These are phyloP conservation scores for Starmerella bombi DNA, from an alignment of 805 yeast species.

Conservation along the genomic window DNA sequence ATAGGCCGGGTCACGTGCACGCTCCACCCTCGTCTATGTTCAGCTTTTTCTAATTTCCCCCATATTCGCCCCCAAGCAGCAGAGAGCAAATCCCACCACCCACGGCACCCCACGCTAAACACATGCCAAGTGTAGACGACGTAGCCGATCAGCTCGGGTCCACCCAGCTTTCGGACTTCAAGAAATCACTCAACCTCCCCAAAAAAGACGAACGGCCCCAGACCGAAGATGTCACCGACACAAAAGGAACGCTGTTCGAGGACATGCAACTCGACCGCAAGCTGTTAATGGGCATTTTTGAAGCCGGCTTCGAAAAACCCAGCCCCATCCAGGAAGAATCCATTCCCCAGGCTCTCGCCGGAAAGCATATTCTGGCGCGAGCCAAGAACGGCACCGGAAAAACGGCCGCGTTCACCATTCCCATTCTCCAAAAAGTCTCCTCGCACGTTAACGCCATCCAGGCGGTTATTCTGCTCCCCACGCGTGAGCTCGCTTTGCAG, in stretches of 20 bases:
- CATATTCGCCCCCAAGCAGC: too few species aligned
- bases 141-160: conserved; percentile 7
- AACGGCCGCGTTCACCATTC: conserved; percentile 94
- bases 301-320: conserved; percentile 96
- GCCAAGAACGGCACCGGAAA: conserved; percentile 99
- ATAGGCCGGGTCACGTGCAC: too few species aligned
- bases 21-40: too few species aligned
- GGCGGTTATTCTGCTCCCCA: conserved; percentile 87
- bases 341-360: conserved; percentile 88
- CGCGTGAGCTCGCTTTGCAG: conserved; percentile 94
- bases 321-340: conserved; percentile 97
- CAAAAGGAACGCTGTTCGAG: conserved; percentile 84
- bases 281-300: conserved; percentile 93
- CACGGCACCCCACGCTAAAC: too few species aligned
- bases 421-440: conserved; percentile 76
- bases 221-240: conserved; percentile 87
- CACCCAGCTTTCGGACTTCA: conserved; percentile 41
- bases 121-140: conserved; percentile 9
- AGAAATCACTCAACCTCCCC: conserved; percentile 59
- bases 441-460: conserved; percentile 77
- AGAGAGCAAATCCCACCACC: too few species aligned
- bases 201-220: conserved; percentile 85
- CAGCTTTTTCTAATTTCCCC: too few species aligned
- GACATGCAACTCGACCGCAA: conserved; percentile 86
- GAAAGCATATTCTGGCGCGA: conserved; percentile 91